A percentile compares a stretch with the other conserved stretches of the same genome.
These are phyloP conservation scores for Tulasnella sp. DNA, from an alignment of 768 basidiomycete species.

Conservation along the genomic window DNA sequence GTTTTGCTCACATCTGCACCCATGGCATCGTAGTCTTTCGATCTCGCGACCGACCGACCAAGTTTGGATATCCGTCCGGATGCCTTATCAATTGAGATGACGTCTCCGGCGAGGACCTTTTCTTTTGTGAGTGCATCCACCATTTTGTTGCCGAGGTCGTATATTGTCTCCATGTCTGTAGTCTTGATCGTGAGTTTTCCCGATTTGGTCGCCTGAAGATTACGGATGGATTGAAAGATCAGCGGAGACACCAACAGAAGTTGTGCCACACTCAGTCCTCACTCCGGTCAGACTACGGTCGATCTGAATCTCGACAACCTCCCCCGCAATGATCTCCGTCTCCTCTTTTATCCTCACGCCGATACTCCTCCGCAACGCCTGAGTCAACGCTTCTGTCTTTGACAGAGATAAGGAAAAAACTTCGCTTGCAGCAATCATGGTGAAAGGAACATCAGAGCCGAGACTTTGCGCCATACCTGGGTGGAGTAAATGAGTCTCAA, in stretches of 20 bases:
- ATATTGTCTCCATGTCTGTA: slow-evolving; percentile 99
- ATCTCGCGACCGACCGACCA: slow-evolving; percentile 91
- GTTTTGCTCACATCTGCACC: slow-evolving; percentile 75
- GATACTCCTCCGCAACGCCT: slow-evolving; percentile 91
- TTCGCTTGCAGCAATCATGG: slow-evolving; percentile 94
- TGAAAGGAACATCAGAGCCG: slow-evolving; percentile 92
- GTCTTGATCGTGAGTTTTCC: slow-evolving; percentile 96
- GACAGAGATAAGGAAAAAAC: slow-evolving; percentile 98
- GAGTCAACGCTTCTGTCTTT: slow-evolving; percentile 95
- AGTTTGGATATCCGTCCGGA: slow-evolving; percentile 95
- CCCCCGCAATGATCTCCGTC: slow-evolving; percentile 93
- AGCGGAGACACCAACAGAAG: neutral
- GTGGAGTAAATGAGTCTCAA: neutral
- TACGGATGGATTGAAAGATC: neutral
- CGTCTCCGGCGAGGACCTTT: slow-evolving; percentile 86
- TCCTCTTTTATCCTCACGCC: slow-evolving; percentile 97
- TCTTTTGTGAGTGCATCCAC: slow-evolving; percentile 95
- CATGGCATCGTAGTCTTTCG: slow-evolving; percentile 98
- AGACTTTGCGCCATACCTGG: slow-evolving; percentile 93
- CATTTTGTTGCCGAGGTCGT: slow-evolving; percentile 98
- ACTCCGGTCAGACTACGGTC: slow-evolving; percentile 95
- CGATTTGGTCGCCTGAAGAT: slow-evolving; percentile 81
- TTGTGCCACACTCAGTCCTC: slow-evolving; percentile 30
- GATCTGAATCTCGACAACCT: slow-evolving; percentile 97
- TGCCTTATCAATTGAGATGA: slow-evolving; percentile 94